A percentile compares a stretch with the other conserved stretches of the same genome.
These are phyloP conservation scores for Candida tropicalis DNA, from an alignment of 1,139 yeast species.

Conservation along the genomic window DNA sequence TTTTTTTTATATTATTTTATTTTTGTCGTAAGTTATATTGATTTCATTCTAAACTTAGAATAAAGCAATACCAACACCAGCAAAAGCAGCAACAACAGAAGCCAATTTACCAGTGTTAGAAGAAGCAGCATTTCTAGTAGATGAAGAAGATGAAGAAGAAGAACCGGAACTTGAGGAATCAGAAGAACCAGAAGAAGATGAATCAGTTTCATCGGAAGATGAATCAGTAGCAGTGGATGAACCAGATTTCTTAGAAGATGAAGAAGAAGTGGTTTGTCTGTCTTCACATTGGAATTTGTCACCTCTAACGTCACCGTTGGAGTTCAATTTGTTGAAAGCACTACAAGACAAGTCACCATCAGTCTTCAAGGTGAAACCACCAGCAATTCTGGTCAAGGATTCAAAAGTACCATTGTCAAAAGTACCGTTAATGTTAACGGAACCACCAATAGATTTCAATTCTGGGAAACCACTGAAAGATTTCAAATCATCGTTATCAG, in stretches of 20 bases:
- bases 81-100: conserved; percentile 59
- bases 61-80: conserved; percentile 65
- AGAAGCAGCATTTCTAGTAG: conserved; percentile 31
- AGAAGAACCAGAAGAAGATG: too few species aligned
- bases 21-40: not conserved
- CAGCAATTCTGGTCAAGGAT: conserved; percentile 73
- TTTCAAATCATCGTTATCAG: conserved; percentile 75
- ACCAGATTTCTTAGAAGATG: conserved; percentile 46
- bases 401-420: conserved; percentile 80
- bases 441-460: conserved; percentile 81
- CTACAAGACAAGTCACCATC: conserved; percentile 80
- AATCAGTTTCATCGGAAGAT: conserved; percentile 24
- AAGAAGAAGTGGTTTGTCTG: conserved; percentile 49
- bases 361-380: conserved; percentile 87
- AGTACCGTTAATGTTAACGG: conserved; percentile 77
- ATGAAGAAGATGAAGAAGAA: conserved; percentile 30
- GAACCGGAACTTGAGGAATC: too few species aligned
- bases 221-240: conserved; percentile 24
- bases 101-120: conserved; percentile 42
- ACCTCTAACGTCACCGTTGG: conserved; percentile 84
- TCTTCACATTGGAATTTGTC: conserved; percentile 84
- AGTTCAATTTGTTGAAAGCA: conserved; percentile 66
- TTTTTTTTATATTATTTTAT: not conserved
- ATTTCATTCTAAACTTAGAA: conserved; percentile 43
- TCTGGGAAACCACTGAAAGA: conserved; percentile 73